Evolutionary conservation across 1,284 basidiomycete genomes (phyloP).

Genomic region (Dichomitus squalens): DNA sequence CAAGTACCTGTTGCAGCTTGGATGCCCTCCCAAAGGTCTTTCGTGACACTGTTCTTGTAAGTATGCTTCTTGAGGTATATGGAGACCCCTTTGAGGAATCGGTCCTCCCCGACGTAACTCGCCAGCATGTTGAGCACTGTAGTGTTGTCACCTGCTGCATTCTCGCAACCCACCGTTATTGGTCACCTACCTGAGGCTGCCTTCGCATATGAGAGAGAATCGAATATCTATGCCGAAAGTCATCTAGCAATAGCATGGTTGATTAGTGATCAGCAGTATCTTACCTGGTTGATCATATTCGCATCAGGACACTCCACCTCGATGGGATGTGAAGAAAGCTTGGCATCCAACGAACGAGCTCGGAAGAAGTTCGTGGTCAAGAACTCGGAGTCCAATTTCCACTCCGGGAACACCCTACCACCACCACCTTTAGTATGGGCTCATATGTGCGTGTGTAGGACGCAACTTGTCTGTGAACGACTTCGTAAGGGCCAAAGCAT

Average conservation of each 20-base stretch:
- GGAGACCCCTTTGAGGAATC: slow-evolving; percentile 86
- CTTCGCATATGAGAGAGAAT: slow-evolving; percentile 85
- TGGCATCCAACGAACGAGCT: slow-evolving; percentile 85
- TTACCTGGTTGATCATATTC: slow-evolving; percentile 80
- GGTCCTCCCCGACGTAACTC: slow-evolving; percentile 87
- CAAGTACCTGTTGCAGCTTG: slow-evolving; percentile 66
- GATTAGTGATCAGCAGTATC: not conserved
- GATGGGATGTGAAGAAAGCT: slow-evolving; percentile 93
- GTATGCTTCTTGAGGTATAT: slow-evolving; percentile 89
- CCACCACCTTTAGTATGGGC: not conserved
- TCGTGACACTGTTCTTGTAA: slow-evolving; percentile 85
- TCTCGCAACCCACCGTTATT: not conserved
- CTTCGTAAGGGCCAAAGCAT: not conserved
- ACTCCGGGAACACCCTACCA: slow-evolving; percentile 73
- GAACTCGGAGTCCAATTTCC: slow-evolving; percentile 74
- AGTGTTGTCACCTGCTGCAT: not conserved
- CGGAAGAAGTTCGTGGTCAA: slow-evolving; percentile 70
- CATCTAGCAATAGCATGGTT: not conserved
- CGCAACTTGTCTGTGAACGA: slow-evolving; percentile 49
- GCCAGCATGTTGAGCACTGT: slow-evolving; percentile 92
- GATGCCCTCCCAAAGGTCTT: slow-evolving; percentile 91
- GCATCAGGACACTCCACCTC: slow-evolving; percentile 92
- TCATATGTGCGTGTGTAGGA: not conserved
- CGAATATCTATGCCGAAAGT: slow-evolving; percentile 67
- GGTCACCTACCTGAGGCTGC: slow-evolving; percentile 68